Percentiles rank a stretch among this genome's conserved stretches.
These are phyloP conservation scores for Diaporthe vexans DNA, from an alignment of 2,329 filamentous ascomycete species.

Conservation along the genomic window DNA sequence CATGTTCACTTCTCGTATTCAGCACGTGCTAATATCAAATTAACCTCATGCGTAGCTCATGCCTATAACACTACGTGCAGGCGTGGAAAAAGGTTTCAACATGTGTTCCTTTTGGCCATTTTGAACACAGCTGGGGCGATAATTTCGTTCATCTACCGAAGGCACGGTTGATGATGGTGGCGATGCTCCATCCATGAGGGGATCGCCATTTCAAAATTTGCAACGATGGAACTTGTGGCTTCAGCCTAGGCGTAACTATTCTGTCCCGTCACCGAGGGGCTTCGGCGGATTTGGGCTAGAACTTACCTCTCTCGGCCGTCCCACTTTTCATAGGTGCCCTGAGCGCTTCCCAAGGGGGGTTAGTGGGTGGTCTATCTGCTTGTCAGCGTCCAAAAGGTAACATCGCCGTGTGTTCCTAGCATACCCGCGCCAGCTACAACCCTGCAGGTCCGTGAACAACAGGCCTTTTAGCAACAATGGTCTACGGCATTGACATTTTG, in stretches of 20 bases:
- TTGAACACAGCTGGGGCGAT: neutral
- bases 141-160: too few species aligned
- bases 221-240: conserved; percentile 4
- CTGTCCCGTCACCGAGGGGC: neutral
- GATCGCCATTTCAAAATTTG: neutral
- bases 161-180: neutral
- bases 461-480: conserved; percentile 1
- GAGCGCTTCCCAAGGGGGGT: conserved; percentile 11
- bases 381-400: neutral
- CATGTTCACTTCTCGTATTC: conserved; percentile 17
- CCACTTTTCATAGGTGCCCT: conserved; percentile 12
- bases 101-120: neutral
- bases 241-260: neutral
- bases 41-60: neutral
- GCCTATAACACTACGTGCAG: neutral
- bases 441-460: conserved; percentile 7
- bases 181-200: neutral
- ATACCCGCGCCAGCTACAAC: conserved; percentile 3
- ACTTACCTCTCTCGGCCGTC: conserved; percentile 3
- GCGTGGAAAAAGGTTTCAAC: too few species aligned
- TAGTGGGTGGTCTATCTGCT: conserved; percentile 16
- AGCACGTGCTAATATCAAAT: neutral
- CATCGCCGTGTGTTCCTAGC: neutral
- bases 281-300: neutral
- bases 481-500: neutral